Conservation (phyloP, 768 basidiomycete species). For the Mycena rebaudengoi region DNA sequence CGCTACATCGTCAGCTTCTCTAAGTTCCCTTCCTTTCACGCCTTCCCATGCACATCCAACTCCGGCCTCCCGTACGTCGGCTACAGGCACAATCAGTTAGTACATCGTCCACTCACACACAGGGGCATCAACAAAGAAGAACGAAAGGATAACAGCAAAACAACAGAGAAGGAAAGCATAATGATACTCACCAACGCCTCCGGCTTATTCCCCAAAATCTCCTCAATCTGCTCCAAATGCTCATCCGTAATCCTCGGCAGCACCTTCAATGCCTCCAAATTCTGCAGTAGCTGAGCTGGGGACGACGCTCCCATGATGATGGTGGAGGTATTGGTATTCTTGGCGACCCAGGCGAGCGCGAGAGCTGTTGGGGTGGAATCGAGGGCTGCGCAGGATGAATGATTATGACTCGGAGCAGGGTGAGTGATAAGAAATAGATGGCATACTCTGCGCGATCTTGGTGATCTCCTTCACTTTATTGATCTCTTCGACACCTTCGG, state of each 20-base stretch:
- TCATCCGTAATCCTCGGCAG: constrained; percentile 78
- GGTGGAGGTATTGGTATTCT: constrained; percentile 70
- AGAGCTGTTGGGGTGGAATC: constrained; percentile 68
- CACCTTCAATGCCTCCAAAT: constrained; percentile 76
- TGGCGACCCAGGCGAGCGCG: constrained; percentile 80
- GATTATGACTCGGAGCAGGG: no score
- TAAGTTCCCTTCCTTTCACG: no score
- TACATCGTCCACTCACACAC: no score
- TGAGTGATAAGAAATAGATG: no score
- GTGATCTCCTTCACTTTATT: constrained; percentile 75
- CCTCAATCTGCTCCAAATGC: constrained; percentile 72
- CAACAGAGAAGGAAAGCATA: no score
- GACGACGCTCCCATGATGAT: constrained; percentile 74
- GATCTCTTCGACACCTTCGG: constrained; percentile 72
- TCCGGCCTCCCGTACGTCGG: no score
- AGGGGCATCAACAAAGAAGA: no score
- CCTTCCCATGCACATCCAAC: no score
- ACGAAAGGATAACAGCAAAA: no score
- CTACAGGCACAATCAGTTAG: no score
- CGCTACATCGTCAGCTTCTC: no score
- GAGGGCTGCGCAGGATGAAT: constrained; percentile 52
- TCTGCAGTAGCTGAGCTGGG: constrained; percentile 69
- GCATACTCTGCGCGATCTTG: constrained; percentile 66
- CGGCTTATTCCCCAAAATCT: constrained; percentile 66
- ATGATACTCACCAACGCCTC: no score